Conservation (phyloP, 2,329 filamentous ascomycete species). For the Pseudogymnoascus pannorum region DNA sequence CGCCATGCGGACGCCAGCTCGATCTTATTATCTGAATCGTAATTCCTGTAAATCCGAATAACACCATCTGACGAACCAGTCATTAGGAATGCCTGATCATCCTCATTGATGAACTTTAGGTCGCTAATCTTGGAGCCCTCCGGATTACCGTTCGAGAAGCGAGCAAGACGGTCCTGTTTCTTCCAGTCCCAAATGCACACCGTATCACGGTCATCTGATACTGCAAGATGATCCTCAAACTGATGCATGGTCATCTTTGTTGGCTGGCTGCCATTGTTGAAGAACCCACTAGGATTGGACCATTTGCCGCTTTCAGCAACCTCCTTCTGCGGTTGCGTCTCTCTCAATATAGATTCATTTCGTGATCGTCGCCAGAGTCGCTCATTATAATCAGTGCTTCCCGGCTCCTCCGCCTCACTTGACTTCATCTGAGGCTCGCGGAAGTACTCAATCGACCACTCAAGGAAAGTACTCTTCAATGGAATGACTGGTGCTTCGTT, state of each 20-base stretch:
- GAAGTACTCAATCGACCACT: constrained; percentile 98
- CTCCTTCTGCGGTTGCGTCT: constrained; percentile 89
- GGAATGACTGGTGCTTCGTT: constrained; percentile 59
- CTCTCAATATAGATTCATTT: constrained; percentile 85
- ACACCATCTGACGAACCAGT: constrained; percentile 94
- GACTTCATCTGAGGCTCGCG: constrained; percentile 97
- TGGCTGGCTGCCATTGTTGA: constrained; percentile 85
- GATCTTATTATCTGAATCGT: constrained; percentile 68
- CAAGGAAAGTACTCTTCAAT: constrained; percentile 74
- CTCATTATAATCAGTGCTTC: constrained; percentile 93
- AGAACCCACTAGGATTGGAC: constrained; percentile 74
- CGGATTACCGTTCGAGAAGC: constrained; percentile 93
- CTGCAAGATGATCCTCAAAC: constrained; percentile 91
- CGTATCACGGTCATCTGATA: constrained; percentile 87
- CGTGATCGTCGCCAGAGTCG: constrained; percentile 85
- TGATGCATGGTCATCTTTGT: constrained; percentile 95
- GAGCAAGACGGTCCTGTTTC: constrained; percentile 62
- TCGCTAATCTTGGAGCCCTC: constrained; percentile 87
- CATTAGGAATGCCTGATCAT: constrained; percentile 90
- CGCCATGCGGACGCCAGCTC: constrained; percentile 88
- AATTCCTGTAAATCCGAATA: constrained; percentile 86
- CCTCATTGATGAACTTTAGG: constrained; percentile 95
- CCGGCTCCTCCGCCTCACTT: constrained; percentile 90
- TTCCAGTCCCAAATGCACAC: constrained; percentile 94
- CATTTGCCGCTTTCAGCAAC: constrained; percentile 79